Base-by-base conservation (phyloP, 2,329 filamentous ascomycete species). In the Tolypocladium cylindrosporum region DNA sequence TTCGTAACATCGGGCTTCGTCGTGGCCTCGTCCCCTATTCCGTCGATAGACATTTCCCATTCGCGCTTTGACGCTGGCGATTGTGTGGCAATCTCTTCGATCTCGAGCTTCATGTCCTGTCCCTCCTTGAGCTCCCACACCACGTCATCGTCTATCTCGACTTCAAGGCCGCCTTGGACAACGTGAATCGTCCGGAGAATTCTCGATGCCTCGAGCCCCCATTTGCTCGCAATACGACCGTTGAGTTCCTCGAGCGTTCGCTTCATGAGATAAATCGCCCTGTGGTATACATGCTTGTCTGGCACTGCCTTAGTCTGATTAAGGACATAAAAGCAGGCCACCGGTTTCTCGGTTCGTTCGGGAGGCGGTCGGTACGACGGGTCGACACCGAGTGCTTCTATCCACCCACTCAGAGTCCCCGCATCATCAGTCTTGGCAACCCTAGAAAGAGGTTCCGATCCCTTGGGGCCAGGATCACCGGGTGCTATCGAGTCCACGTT, bases 331-430 rank as follows among this genome's bases (percentile, higher is more conserved):
- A 97, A 91, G 75, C 92, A 97, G 55, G 93, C 93, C 48, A 95
- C 85, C 70, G 80, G 75, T 70, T 90, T 95, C 24, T 85, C 77
- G 10, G 80, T 76, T 58, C 82, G 83, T 66, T 95, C 90, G 1
- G 81, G 75, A 0, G 92, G 92, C 51, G 94, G 88, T 59, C 87
- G 84, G 69, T 97, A 99, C 2, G 81, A 82, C 19, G 86, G 78
- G 69, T 97, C 94, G n/a, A 97, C 90, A 39, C 91, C 94, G 9
- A 96, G 75, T 1, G 91, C 91, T 69, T 97, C 91, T 61, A 97
- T 94, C 86, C 89, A 96, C 7, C 89, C 88, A 60, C 84, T 88
- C 36, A 91, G 76, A 31, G 81, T 84, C 11, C 87, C 87, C 41
- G 83, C 76, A 27, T 84, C 82, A 56, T 86, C 84, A 0, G 78